phyloP scores from a whole-genome alignment of 805 yeast species.

The Clavispora asparagi region DNA sequence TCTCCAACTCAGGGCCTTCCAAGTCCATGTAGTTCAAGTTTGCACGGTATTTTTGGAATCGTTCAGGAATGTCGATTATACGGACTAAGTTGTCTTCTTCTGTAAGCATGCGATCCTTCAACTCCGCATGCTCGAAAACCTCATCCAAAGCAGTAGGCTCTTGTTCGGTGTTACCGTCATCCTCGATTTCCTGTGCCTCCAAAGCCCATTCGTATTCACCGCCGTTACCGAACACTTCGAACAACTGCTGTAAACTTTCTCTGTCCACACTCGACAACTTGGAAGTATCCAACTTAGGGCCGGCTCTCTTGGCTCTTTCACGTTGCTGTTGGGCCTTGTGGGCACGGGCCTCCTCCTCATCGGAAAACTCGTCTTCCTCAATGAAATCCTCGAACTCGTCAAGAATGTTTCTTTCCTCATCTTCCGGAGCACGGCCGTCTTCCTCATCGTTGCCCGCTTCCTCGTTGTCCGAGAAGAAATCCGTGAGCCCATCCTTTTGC shows the following conservation, averaged over 20 bases:
- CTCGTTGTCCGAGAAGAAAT: constrained; percentile 65
- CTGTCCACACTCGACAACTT: constrained; percentile 68
- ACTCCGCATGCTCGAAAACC: constrained; percentile 91
- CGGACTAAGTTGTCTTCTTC: constrained; percentile 88
- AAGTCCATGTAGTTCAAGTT: constrained; percentile 65
- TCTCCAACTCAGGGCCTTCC: constrained; percentile 58
- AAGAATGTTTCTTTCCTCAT: constrained; percentile 35
- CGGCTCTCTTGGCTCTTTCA: constrained; percentile 27
- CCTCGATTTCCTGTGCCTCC: constrained; percentile 74
- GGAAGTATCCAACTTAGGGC: constrained; percentile 49
- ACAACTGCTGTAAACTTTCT: constrained; percentile 87
- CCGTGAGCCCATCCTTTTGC: constrained; percentile 42
- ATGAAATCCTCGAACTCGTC: constrained; percentile 96
- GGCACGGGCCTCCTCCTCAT: constrained; percentile 53
- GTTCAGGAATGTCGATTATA: constrained; percentile 81
- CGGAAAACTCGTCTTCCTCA: constrained; percentile 94
- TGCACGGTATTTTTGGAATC: constrained; percentile 75
- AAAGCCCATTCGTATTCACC: constrained; percentile 97
- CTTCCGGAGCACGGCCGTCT: constrained; percentile 18
- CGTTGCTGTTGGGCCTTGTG: constrained; percentile 27
- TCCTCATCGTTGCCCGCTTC: constrained; percentile 23
- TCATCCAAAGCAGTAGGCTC: constrained; percentile 68
- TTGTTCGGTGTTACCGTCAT: constrained; percentile 48
- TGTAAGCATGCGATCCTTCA: constrained; percentile 85
- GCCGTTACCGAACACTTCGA: constrained; percentile 95